Evolutionary conservation across 116 monocot species (phyloP).

Genomic region (Dioscorea cayenensis): DNA sequence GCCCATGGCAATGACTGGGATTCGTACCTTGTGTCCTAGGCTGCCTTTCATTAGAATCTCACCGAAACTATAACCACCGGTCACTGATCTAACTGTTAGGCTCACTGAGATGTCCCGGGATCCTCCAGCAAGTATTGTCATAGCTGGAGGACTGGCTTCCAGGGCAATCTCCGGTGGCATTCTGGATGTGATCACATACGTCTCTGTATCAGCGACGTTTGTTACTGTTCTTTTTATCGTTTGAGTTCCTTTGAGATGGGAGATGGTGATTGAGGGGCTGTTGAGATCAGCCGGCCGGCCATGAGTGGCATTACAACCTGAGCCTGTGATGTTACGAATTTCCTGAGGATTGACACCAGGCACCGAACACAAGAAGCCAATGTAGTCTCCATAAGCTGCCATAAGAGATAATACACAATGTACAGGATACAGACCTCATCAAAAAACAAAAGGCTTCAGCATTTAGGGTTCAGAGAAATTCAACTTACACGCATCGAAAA

Average conservation of each 20-base stretch:
- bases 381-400: conserved; percentile 72
- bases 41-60: conserved; percentile 86
- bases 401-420: neutral
- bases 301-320: conserved; percentile 41
- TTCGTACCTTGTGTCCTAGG: conserved; percentile 72
- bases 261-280: conserved; percentile 64
- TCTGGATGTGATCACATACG: conserved; percentile 68
- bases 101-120: conserved; percentile 52
- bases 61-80: conserved; percentile 77
- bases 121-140: conserved; percentile 66
- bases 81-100: conserved; percentile 65
- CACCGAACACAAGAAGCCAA: conserved; percentile 74
- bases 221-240: conserved; percentile 57
- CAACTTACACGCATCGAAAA: conserved; percentile 79
- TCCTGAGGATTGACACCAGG: conserved; percentile 52
- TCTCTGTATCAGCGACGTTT: conserved; percentile 66
- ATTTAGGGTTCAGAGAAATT: neutral
- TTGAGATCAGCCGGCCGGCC: conserved; percentile 69
- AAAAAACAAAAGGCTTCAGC: neutral
- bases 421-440: neutral
- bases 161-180: conserved; percentile 89
- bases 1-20: conserved; percentile 85
- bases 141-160: conserved; percentile 62
- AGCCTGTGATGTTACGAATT: conserved; percentile 53
- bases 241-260: conserved; percentile 61